Base-by-base conservation (phyloP, 441 rosid species). In the Isatis lusitanica region DNA sequence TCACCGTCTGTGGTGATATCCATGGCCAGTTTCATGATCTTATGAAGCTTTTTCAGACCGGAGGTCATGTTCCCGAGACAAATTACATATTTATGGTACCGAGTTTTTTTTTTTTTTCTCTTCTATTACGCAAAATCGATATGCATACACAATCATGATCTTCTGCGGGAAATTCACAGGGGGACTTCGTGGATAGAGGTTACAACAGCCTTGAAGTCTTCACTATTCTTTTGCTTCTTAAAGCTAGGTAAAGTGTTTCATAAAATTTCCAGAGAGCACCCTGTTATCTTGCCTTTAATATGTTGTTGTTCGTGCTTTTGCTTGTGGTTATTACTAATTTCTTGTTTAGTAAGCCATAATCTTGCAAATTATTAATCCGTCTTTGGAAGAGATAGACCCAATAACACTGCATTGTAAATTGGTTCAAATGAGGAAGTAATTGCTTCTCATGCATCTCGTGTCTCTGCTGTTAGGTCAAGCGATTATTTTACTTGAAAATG, bases 1-100 rank as follows among this genome's bases (percentile, higher is more conserved):
- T 96, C 62, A 96, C 98, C 6, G 98, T 96, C 46, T 96, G 98
- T 73, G 98, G 98, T 82, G 99, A 96, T 77, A 93, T 91, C 70
- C 99, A 96, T 77, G 99, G 98, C 46, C 98, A 96, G 84, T 96
- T 93, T 85, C 99, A 96, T 77, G 99, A 96, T 82, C 87, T 96
- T 0, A 96, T 96, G 92, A 96, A 96, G 82, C 97, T 93, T 83
- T 96, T 96, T 79, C 95, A 92, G 79, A 93, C 99, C 31, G 98
- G 97, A 15, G 99, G 98, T 76, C 97, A 93, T 77, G 98, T 96
- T 28, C 99, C 98, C 10, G 98, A 96, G 79, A 96, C 98, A 4
- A 96, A 96, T 71, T 96, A 96, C 87, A 96, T 96, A 44, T 96
- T 96, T 82, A 96, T 93, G 98, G 98, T 93, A 87, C 52, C 36